Conservation (phyloP, 257 asterid genomes). For the Verbena officinalis region DNA sequence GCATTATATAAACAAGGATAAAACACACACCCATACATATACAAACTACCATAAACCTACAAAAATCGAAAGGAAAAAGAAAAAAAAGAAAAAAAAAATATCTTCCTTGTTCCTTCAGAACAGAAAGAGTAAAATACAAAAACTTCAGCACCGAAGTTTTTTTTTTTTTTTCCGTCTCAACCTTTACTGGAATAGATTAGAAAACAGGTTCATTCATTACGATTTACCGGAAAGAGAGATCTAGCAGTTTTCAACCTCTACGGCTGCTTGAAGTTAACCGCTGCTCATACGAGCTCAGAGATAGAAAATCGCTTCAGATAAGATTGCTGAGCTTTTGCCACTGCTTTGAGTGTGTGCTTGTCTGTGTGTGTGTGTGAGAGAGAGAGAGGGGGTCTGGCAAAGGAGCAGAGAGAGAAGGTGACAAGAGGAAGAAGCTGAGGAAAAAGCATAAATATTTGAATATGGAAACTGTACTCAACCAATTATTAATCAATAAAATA, state of each 20-base stretch:
- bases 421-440: not conserved
- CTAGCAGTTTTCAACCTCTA: conserved; percentile 1
- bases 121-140: not conserved
- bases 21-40: not conserved
- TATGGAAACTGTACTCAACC: not conserved
- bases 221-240: conserved; percentile 27
- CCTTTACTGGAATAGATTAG: not conserved
- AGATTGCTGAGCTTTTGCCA: conserved; percentile 2
- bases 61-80: not conserved
- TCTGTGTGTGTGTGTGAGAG: not conserved
- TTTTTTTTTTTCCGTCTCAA: not conserved
- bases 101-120: not conserved
- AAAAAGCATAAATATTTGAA: conserved; percentile 19
- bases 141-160: not conserved
- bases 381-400: not conserved
- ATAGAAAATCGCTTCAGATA: not conserved
- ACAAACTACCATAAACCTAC: not conserved
- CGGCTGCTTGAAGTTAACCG: conserved; percentile 1
- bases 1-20: not conserved
- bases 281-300: not conserved
- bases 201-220: conserved; percentile 7
- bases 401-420: conserved; percentile 16
- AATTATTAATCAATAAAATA: no score
- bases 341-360: not conserved
- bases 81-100: no score